These are phyloP conservation scores for Aspergillus campestris DNA, from an alignment of 495 filamentous ascomycete species.

Conservation along the genomic window DNA sequence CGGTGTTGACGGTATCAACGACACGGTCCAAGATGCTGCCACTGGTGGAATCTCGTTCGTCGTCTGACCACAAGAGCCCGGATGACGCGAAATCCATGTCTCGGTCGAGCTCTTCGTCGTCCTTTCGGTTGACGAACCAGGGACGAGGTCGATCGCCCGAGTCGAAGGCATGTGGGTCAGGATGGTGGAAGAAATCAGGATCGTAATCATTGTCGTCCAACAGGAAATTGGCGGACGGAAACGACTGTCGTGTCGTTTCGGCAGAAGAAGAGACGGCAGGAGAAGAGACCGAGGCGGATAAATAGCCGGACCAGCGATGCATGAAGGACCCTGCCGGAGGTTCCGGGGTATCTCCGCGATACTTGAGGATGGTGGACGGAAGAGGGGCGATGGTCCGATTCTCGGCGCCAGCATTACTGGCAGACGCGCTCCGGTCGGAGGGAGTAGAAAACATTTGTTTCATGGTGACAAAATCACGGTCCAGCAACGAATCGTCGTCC, in stretches of 20 bases:
- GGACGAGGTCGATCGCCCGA: slow-evolving; percentile 17
- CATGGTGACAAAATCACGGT: slow-evolving; percentile 82
- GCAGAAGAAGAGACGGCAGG: slow-evolving; percentile 67
- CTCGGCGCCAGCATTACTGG: slow-evolving; percentile 50
- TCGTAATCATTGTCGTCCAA: slow-evolving; percentile 62
- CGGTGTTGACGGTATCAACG: slow-evolving; percentile 92
- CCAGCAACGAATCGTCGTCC: slow-evolving; percentile 56
- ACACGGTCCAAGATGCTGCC: slow-evolving; percentile 68
- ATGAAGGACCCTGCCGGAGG: slow-evolving; percentile 27
- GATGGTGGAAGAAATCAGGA: slow-evolving; percentile 42
- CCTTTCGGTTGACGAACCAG: slow-evolving; percentile 31
- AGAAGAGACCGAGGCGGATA: slow-evolving; percentile 37
- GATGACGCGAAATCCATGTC: slow-evolving; percentile 61
- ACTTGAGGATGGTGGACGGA: slow-evolving; percentile 87
- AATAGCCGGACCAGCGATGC: slow-evolving; percentile 34
- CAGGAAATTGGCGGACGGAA: slow-evolving; percentile 61
- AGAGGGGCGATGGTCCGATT: slow-evolving; percentile 91
- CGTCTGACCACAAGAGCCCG: slow-evolving; percentile 81
- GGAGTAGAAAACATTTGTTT: slow-evolving; percentile 47
- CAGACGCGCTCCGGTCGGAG: slow-evolving; percentile 39
- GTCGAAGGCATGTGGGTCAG: slow-evolving; percentile 12
- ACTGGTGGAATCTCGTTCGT: slow-evolving; percentile 53
- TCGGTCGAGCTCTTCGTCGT: slow-evolving; percentile 32
- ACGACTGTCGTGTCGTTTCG: slow-evolving; percentile 66
- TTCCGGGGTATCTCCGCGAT: slow-evolving; percentile 71